Evolutionary conservation across 2,329 filamentous ascomycete genomes (phyloP), one percentile per base, ranked within the genome.

Genomic region (Tolypocladium nubicola): DNA sequence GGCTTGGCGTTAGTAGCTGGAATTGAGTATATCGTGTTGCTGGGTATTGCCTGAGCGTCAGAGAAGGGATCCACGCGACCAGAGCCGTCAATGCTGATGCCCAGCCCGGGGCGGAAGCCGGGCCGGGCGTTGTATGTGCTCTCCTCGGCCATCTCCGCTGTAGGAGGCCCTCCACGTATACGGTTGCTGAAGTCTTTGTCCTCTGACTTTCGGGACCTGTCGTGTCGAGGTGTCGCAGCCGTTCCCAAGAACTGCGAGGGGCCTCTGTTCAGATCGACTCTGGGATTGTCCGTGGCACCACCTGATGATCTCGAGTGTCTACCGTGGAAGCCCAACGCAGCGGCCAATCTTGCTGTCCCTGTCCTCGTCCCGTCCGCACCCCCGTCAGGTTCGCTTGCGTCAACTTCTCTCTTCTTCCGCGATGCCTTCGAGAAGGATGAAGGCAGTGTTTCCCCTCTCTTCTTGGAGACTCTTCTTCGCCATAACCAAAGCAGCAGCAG

Each of bases 401-500:
- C 61, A 30, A 58, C 33, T 9, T 55, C 56, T 10, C 57, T 47
- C n/a, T 56, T 53, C 30, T 58, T 56, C 21, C 67, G 67, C 1
- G 71, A 69, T n/a, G 56, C 58, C 63, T 71, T 75, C 39, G 11
- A 9, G 45, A 55, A 53, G 26, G 56, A 26, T 8, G 50, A 43
- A 33, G 41, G 13, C 43, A 35, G 26, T 26, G 37, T 23, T n/a
- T 38, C 21, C 30, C 23, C 13, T 30, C 40, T 47, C 53, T 52
- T 56, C 62, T 71, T 70, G 52, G 71, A 62, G 55, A 67, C 60
- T 49, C 73, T 72, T 60, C 77, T 77, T 53, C 75, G 70, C 72
- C 75, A 75, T 60, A 79, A 72, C 79, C 79, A 84, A 11, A 81
- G 61, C 3, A 81, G 60, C 45, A 83, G 60, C 45, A 83, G 73